A percentile compares a stretch with the other conserved stretches of the same genome.
These are phyloP conservation scores for Chamaecyparis obtusa DNA, from an alignment of 75 land plant genomes.

Conservation along the genomic window DNA sequence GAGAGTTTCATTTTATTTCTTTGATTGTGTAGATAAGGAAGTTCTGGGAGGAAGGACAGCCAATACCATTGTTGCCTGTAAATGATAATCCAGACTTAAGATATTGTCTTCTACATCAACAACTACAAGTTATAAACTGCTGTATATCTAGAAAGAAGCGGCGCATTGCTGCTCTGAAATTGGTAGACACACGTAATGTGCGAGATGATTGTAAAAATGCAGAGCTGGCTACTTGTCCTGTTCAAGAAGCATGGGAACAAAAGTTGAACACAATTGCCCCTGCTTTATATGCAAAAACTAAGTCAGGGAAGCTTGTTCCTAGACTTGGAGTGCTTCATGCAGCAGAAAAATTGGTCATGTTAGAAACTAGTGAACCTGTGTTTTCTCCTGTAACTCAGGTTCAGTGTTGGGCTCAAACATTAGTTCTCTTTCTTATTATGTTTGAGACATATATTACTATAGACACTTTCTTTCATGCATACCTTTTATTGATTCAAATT, in stretches of 20 bases:
- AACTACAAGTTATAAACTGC: slow-evolving; percentile 87
- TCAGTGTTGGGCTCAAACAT: slow-evolving; percentile 2
- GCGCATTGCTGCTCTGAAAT: slow-evolving; percentile 40
- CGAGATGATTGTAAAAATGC: slow-evolving; percentile 23
- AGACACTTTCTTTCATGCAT: background rate
- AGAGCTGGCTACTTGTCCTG: background rate
- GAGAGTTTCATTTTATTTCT: background rate
- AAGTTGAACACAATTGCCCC: slow-evolving; percentile 19
- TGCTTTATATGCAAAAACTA: slow-evolving; percentile 47
- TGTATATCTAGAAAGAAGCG: slow-evolving; percentile 86
- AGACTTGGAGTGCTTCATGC: slow-evolving; percentile 78
- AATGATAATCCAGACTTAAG: slow-evolving; percentile 81
- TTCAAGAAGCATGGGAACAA: background rate
- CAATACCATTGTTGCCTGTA: slow-evolving; percentile 71
- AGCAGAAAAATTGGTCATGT: slow-evolving; percentile 61
- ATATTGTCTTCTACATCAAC: slow-evolving; percentile 84
- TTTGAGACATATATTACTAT: background rate
- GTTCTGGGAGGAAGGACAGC: slow-evolving; percentile 72
- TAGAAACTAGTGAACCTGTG: slow-evolving; percentile 90
- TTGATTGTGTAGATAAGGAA: slow-evolving; percentile 63
- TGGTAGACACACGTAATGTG: slow-evolving; percentile 40
- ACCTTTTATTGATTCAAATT: background rate
- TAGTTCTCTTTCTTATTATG: background rate
- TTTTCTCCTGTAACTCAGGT: slow-evolving; percentile 91
- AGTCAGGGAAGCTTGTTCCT: slow-evolving; percentile 55